Evolutionary conservation across 345 rosid species (phyloP).

Genomic region (Limnanthes douglasii): DNA sequence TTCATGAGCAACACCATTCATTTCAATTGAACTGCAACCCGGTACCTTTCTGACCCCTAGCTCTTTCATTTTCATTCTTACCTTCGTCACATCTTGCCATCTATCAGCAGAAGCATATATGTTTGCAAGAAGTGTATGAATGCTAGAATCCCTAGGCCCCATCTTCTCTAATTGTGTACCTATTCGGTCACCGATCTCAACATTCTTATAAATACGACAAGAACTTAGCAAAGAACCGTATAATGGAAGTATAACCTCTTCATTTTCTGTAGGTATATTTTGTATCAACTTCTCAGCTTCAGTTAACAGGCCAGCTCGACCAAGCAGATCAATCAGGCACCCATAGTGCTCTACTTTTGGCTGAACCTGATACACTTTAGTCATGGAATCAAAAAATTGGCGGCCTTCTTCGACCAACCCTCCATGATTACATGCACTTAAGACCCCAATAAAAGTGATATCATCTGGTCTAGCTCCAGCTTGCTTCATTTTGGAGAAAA

Average conservation of each 20-base stretch:
- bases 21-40: constrained; percentile 63
- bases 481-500: constrained; percentile 41
- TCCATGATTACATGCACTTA: constrained; percentile 78
- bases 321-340: constrained; percentile 49
- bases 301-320: constrained; percentile 52
- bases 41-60: constrained; percentile 57
- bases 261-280: constrained; percentile 14
- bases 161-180: constrained; percentile 27
- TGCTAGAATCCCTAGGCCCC: constrained; percentile 34
- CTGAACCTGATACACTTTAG: constrained; percentile 18
- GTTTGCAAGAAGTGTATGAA: constrained; percentile 50
- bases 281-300: constrained; percentile 53
- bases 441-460: constrained; percentile 53
- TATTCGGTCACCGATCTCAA: constrained; percentile 43
- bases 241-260: constrained; percentile 26
- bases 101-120: constrained; percentile 50
- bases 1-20: constrained; percentile 30
- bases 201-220: constrained; percentile 45
- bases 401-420: constrained; percentile 64
- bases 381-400: constrained; percentile 36
- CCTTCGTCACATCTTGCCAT: constrained; percentile 62
- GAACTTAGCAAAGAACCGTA: constrained; percentile 66
- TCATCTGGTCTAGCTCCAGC: constrained; percentile 34
- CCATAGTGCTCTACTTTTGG: constrained; percentile 62
- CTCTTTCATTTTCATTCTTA: constrained; percentile 61